Conservation (phyloP, 169 alveolate genomes). For the Theileria luwenshuni region DNA sequence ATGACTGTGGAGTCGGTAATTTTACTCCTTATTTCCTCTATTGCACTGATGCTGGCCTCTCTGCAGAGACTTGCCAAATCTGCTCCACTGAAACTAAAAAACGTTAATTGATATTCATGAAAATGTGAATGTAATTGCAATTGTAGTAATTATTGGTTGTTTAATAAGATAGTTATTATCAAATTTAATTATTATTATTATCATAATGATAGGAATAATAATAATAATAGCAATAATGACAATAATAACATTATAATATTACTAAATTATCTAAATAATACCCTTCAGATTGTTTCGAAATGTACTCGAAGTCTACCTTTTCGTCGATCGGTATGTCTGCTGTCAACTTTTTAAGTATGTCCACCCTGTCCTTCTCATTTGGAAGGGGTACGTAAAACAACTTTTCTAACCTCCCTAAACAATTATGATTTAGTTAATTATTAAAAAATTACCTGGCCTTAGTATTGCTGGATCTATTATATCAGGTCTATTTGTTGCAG, state of each 20-base stretch:
- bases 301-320: slow-evolving; percentile 73
- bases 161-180: too few relatives aligned
- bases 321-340: slow-evolving; percentile 86
- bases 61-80: slow-evolving; percentile 91
- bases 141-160: too few relatives aligned
- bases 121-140: too few relatives aligned
- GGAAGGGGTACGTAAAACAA: slow-evolving; percentile 96
- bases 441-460: slow-evolving; percentile 91
- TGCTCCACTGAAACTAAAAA: slow-evolving; percentile 92
- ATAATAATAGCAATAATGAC: too few relatives aligned
- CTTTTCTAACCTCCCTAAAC: slow-evolving; percentile 72
- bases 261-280: too few relatives aligned
- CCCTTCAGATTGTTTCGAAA: slow-evolving; percentile 86
- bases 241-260: too few relatives aligned
- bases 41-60: slow-evolving; percentile 90
- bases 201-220: too few relatives aligned
- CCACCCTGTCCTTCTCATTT: slow-evolving; percentile 87
- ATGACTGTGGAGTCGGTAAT: not conserved
- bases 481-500: slow-evolving; percentile 99
- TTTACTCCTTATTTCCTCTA: slow-evolving; percentile 64
- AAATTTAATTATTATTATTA: too few relatives aligned
- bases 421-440: not conserved
- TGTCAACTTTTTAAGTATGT: slow-evolving; percentile 86
- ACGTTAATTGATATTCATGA: too few relatives aligned
- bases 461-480: slow-evolving; percentile 98